Percentiles rank a stretch among this genome's conserved stretches.
Evolutionary conservation across 2,329 filamentous ascomycete species (phyloP).

Genomic region (Arthrobotrys entomopaga): DNA sequence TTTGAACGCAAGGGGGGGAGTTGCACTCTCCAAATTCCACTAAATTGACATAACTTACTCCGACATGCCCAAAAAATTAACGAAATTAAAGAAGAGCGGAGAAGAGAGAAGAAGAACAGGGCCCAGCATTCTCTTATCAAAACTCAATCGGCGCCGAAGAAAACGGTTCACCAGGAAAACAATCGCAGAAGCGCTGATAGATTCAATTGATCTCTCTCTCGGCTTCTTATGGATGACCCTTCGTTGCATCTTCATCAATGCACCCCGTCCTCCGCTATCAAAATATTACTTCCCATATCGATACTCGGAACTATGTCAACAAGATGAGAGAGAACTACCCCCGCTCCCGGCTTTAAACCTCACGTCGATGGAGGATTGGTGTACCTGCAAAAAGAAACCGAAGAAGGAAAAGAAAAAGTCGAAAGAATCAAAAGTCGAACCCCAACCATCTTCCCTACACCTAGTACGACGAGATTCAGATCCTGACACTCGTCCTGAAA

Average conservation of each 20-base stretch:
- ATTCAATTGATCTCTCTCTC: constrained; percentile 1
- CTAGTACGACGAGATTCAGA: neutral
- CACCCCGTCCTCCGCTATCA: constrained; percentile 1
- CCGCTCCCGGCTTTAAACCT: neutral
- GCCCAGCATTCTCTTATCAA: too few species aligned
- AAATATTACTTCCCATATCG: constrained; percentile 16
- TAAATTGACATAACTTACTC: too few species aligned
- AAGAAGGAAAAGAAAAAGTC: neutral
- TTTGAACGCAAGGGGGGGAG: too few species aligned
- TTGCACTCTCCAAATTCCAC: too few species aligned
- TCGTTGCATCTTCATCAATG: constrained; percentile 16
- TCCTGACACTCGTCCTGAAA: neutral
- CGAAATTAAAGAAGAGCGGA: too few species aligned
- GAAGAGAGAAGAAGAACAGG: too few species aligned
- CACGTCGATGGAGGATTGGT: constrained; percentile 11
- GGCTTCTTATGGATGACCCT: constrained; percentile 15
- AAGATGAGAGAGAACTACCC: neutral
- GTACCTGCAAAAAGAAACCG: constrained; percentile 14
- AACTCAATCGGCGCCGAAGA: neutral
- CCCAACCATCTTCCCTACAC: neutral
- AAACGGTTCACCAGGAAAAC: neutral
- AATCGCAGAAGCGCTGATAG: neutral
- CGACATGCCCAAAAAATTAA: too few species aligned
- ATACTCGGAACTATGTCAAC: constrained; percentile 8
- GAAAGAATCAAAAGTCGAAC: neutral